Conservation (phyloP, 371 early-diverging fungal species). For the Blastocladiella emersonii region DNA sequence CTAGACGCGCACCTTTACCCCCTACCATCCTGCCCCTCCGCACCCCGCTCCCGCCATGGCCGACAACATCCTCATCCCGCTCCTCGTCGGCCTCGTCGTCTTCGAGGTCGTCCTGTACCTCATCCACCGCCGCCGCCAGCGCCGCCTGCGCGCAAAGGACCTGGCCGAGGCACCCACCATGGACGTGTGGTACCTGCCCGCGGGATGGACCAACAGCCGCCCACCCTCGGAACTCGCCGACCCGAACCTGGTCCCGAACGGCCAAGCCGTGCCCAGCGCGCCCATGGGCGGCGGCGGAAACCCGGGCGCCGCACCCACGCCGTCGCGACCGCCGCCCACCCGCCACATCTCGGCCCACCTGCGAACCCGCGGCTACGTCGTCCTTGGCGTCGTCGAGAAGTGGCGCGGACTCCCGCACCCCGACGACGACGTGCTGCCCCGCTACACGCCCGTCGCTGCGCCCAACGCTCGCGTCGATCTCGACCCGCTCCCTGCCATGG, state of each 20-base stretch:
- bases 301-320: no score
- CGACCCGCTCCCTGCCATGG: no score
- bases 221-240: no score
- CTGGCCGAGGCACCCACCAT: neutral
- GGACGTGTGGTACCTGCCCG: neutral
- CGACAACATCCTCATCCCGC: neutral
- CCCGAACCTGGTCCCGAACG: neutral
- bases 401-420: neutral
- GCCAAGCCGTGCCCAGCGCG: no score
- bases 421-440: neutral
- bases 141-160: neutral
- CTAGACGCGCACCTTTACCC: no score
- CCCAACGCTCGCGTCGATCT: no score
- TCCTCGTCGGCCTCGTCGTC: neutral
- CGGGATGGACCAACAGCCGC: neutral
- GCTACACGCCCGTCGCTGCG: neutral
- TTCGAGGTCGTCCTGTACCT: neutral
- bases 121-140: neutral
- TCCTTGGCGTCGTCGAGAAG: neutral
- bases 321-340: neutral
- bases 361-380: neutral
- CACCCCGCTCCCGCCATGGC: neutral
- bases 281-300: no score
- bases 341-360: neutral
- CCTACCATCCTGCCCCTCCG: no score